Conservation (phyloP, 2,329 filamentous ascomycete genomes). For the Aspergillus versicolor region DNA sequence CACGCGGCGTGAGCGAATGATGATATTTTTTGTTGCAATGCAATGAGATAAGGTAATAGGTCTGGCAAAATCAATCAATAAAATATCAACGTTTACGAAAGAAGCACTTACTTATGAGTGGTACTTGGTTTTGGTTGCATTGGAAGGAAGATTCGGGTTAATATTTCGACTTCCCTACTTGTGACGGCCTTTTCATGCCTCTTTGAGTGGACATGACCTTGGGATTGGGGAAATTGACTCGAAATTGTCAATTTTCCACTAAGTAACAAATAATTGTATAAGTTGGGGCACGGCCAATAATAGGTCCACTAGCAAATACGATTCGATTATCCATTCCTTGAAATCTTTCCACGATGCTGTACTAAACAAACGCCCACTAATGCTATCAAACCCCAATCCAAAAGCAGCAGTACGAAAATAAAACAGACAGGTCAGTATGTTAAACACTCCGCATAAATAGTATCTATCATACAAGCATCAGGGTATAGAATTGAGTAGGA, state of each 20-base stretch:
- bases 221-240: no score
- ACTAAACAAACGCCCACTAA: slow-evolving; percentile 1
- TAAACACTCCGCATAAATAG: slow-evolving; percentile 3
- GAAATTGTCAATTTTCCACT: no score
- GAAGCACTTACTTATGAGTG: background rate
- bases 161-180: no score
- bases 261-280: no score
- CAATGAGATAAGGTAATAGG: background rate
- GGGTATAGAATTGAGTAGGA: slow-evolving; percentile 4
- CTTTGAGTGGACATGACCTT: no score
- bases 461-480: slow-evolving; percentile 15
- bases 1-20: background rate
- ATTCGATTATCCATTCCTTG: background rate
- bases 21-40: background rate
- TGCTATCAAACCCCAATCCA: slow-evolving; percentile 1
- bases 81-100: background rate
- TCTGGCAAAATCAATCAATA: background rate
- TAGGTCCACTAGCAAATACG: background rate
- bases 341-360: background rate
- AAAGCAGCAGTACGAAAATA: background rate
- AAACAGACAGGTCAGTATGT: background rate
- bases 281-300: background rate
- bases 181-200: no score
- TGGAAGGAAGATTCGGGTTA: background rate
- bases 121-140: background rate